Evolutionary conservation across 352 stramenopile genomes (phyloP).

Genomic region (Peronospora tabacina): DNA sequence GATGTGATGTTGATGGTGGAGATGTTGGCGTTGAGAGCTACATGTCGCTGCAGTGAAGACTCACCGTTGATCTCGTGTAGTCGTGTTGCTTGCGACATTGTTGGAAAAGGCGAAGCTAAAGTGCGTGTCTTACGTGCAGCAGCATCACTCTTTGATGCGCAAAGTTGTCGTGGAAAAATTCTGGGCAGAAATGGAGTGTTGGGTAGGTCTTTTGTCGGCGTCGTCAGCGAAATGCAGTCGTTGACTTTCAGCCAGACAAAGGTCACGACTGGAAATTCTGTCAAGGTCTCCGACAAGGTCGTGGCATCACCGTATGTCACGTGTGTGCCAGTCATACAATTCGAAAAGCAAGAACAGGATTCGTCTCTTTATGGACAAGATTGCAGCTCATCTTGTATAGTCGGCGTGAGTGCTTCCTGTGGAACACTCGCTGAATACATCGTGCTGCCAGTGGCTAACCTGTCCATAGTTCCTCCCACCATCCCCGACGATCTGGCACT

Average conservation of each 20-base stretch:
- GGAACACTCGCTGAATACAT: conserved; percentile 39
- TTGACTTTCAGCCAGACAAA: background rate
- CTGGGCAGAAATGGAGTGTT: conserved; percentile 37
- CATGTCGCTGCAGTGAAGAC: conserved; percentile 29
- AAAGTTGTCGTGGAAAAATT: conserved; percentile 26
- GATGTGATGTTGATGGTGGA: conserved; percentile 7
- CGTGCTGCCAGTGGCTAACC: conserved; percentile 30
- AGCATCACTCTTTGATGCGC: conserved; percentile 31
- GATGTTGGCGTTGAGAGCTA: conserved; percentile 32
- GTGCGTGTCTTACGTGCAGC: conserved; percentile 32
- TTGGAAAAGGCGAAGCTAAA: conserved; percentile 20
- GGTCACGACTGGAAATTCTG: background rate
- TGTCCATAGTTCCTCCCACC: conserved; percentile 23
- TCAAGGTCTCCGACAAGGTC: conserved; percentile 30
- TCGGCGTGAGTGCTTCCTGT: conserved; percentile 29
- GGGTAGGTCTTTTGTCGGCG: conserved; percentile 34
- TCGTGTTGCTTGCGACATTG: conserved; percentile 24
- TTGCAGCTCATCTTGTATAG: conserved; percentile 13
- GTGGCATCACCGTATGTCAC: conserved; percentile 27
- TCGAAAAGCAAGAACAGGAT: conserved; percentile 3
- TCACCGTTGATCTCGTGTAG: conserved; percentile 21
- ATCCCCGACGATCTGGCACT: conserved; percentile 41
- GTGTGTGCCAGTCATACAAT: background rate
- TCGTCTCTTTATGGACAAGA: background rate
- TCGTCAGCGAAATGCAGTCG: conserved; percentile 23